Evolutionary conservation across 805 yeast genomes (phyloP).

Genomic region (Sugiyamaella floridensis): DNA sequence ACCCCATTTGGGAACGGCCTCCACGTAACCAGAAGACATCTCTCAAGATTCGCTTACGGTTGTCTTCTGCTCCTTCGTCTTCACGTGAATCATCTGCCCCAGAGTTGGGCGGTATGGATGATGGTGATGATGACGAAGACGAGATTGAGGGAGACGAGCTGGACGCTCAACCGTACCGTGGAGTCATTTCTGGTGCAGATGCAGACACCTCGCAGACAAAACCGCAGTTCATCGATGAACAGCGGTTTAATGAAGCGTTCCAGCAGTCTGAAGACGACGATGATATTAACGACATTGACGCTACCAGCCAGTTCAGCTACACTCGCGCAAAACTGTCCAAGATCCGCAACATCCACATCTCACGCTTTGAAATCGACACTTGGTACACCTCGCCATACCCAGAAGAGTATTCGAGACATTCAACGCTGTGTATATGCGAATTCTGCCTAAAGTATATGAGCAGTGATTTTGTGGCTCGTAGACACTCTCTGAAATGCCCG

Average conservation of each 20-base stretch:
- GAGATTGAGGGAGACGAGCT: background rate
- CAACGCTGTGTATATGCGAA: constrained; percentile 70
- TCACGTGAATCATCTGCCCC: background rate
- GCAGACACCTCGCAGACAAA: constrained; percentile 54
- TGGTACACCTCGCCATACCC: constrained; percentile 96
- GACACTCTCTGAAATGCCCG: constrained; percentile 75
- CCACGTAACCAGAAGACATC: constrained; percentile 5
- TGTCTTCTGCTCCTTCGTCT: background rate
- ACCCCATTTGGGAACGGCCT: background rate
- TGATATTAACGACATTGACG: background rate
- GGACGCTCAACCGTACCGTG: constrained; percentile 51
- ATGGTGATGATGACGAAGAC: constrained; percentile 3
- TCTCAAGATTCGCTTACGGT: constrained; percentile 1
- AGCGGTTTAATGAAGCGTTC: constrained; percentile 37
- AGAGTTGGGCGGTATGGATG: background rate
- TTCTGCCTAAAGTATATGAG: constrained; percentile 74
- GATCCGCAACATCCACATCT: constrained; percentile 60
- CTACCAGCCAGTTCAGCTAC: constrained; percentile 2
- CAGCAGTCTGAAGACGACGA: background rate
- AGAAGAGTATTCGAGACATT: constrained; percentile 62
- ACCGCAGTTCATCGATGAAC: constrained; percentile 49
- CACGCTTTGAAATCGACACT: constrained; percentile 69
- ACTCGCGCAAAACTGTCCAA: constrained; percentile 27
- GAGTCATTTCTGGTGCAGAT: constrained; percentile 52
- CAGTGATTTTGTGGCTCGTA: constrained; percentile 53